Conservation (phyloP, 176 grass and related monocot genomes). For the Zea mays region DNA sequence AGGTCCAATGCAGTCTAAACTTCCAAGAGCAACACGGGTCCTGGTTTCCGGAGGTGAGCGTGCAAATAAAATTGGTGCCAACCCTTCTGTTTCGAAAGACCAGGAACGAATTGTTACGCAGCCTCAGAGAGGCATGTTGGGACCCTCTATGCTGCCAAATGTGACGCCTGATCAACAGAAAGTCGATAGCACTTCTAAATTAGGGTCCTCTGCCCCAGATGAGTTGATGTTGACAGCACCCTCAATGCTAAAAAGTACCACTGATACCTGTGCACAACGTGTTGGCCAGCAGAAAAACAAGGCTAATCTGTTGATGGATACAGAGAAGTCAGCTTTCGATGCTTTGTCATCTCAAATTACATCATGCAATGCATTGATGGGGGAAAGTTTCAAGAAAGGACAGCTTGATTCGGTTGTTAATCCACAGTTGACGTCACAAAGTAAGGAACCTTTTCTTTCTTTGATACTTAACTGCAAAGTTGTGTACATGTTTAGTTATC, state of each 20-base stretch:
- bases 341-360: constrained; percentile 46
- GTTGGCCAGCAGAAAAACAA: constrained; percentile 37
- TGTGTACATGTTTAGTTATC: constrained; percentile 40
- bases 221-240: constrained; percentile 42
- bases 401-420: constrained; percentile 26
- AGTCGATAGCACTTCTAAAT: neutral
- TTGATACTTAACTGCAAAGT: constrained; percentile 19
- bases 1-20: constrained; percentile 64
- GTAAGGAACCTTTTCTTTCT: constrained; percentile 52
- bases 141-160: constrained; percentile 37
- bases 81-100: constrained; percentile 30
- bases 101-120: constrained; percentile 33
- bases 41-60: constrained; percentile 46
- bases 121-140: constrained; percentile 32
- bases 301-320: constrained; percentile 39
- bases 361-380: constrained; percentile 29
- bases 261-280: constrained; percentile 31
- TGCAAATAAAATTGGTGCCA: constrained; percentile 31
- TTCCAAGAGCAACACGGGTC: constrained; percentile 57
- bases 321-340: constrained; percentile 39
- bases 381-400: constrained; percentile 48
- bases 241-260: constrained; percentile 40
- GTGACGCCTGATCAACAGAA: constrained; percentile 38
- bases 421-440: constrained; percentile 44
- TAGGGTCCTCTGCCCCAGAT: constrained; percentile 33